Base-by-base conservation (phyloP, 805 yeast species). In the Candida railenensis region DNA sequence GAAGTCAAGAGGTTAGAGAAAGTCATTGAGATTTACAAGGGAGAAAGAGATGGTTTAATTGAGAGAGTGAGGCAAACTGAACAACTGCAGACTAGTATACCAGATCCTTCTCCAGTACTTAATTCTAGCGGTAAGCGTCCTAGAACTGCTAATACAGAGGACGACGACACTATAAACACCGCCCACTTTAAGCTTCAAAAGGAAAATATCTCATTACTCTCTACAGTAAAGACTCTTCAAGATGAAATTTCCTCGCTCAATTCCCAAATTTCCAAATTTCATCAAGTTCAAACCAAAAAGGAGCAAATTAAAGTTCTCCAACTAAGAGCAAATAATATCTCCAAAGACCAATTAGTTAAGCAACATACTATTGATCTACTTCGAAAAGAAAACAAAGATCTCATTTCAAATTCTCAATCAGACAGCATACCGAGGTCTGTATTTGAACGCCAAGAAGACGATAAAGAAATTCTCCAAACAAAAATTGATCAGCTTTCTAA, bases 291-390 rank as follows among this genome's bases (percentile, higher is more conserved):
- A 16, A 8, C 45, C 7, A 60, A 61, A 39, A 53, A 51, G 28
- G 49, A 56, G 8, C 51, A 61, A 22, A 49, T 74, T 1, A 74
- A 82, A 43, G 73, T 88, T 2, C 61, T 89, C 12, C 86, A 86
- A 59, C 63, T 87, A 47, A 73, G 83, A 40, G 74, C 79, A 28
- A 87, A 85, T 58, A 95, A 96, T 1, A 74, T 83, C 12, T 46
- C 74, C 2, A 71, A 70, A 14, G 85, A 84, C 52, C 91, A 87
- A 58, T 61, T 74, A n/a, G 69, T 83, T 14, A 84, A 83, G 52
- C 73, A 69, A 46, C 69, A 73, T 34, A 69, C 77, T 46, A 60
- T 87, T 15, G 77, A 76, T 4, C 62, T 74, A 0, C 65, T 89
- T 21, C 61, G 74, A 36, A 63, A 63, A 15, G 95, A 89, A 56